Evolutionary conservation across 179 eudicot genomes (phyloP).

Genomic region (Gypsophila paniculata): DNA sequence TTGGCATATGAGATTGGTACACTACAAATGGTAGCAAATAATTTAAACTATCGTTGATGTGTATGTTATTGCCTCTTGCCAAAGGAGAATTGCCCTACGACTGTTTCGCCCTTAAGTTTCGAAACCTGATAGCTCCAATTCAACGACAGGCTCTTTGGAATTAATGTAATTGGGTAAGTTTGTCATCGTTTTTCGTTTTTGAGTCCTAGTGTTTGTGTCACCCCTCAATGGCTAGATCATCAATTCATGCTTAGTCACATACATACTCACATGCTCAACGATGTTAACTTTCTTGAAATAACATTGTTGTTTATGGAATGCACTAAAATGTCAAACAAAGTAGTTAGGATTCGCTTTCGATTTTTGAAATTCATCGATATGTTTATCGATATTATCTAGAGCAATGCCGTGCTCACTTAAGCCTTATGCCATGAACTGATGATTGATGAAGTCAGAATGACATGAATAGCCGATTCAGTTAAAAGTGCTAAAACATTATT

Average conservation of each 20-base stretch:
- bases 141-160: neutral
- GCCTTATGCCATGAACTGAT: neutral
- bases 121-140: neutral
- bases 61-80: slow-evolving; percentile 31
- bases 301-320: too few relatives aligned
- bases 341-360: too few relatives aligned
- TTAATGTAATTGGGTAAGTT: too few relatives aligned
- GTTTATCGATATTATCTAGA: too few relatives aligned
- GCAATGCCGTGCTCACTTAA: too few relatives aligned
- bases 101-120: slow-evolving; percentile 33
- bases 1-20: slow-evolving; percentile 32
- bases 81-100: slow-evolving; percentile 83
- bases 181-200: neutral
- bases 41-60: neutral
- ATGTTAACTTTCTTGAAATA: neutral
- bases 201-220: neutral
- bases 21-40: neutral
- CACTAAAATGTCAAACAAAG: too few relatives aligned
- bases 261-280: too few relatives aligned
- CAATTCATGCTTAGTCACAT: neutral
- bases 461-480: too few relatives aligned
- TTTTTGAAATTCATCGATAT: neutral
- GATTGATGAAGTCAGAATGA: neutral
- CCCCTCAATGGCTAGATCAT: neutral
- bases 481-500: too few relatives aligned